phyloP scores from a whole-genome alignment of 2,329 filamentous ascomycete genomes.

The Microsporum audouinii region DNA sequence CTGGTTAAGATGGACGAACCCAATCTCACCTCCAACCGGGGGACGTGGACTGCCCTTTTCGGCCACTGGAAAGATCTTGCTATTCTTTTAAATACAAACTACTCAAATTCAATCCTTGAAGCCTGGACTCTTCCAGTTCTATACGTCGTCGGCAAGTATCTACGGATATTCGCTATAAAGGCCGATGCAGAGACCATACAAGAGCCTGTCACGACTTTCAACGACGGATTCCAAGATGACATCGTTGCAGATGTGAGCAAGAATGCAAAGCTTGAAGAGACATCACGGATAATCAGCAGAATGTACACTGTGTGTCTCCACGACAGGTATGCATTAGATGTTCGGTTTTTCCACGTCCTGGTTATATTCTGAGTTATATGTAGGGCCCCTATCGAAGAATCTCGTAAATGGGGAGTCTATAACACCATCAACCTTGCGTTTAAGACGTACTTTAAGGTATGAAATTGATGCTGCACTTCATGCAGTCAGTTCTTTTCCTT shows the following conservation, averaged over 20 bases:
- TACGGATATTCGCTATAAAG: conserved; percentile 79
- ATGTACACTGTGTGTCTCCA: conserved; percentile 85
- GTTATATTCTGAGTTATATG: conserved; percentile 12
- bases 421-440: conserved; percentile 89
- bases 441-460: conserved; percentile 88
- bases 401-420: conserved; percentile 96
- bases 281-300: conserved; percentile 77
- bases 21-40: conserved; percentile 14
- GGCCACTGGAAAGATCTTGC: conserved; percentile 79
- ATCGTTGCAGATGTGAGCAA: conserved; percentile 64
- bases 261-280: conserved; percentile 79
- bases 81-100: conserved; percentile 66
- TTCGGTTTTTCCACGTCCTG: conserved; percentile 1
- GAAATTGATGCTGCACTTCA: neutral
- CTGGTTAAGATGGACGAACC: conserved; percentile 56
- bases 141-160: conserved; percentile 74
- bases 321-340: conserved; percentile 55
- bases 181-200: conserved; percentile 61
- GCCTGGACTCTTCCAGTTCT: conserved; percentile 89
- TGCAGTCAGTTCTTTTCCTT: neutral
- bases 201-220: conserved; percentile 36
- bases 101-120: conserved; percentile 62
- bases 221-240: conserved; percentile 60
- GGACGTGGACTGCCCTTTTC: conserved; percentile 69
- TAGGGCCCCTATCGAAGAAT: conserved; percentile 73